A percentile compares a stretch with the other conserved stretches of the same genome.
phyloP scores from a whole-genome alignment of 1,139 yeast species.

The Pneumocystis jirovecii region DNA sequence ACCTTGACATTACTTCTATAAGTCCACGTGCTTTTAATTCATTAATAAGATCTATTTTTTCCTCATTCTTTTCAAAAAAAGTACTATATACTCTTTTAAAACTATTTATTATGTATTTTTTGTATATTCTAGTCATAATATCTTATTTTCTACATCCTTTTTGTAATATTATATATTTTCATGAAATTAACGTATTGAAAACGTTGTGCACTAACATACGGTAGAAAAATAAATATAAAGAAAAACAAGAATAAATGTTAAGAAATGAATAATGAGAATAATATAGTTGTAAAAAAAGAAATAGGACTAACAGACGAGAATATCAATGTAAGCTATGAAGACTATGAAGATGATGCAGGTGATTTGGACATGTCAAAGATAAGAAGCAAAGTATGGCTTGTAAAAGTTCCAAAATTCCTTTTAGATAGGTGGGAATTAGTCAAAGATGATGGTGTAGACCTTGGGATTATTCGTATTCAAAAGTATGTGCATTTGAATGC shows the following conservation, averaged over 20 bases:
- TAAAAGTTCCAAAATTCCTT: conserved; percentile 72
- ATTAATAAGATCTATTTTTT: background rate
- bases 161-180: background rate
- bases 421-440: conserved; percentile 68
- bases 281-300: background rate
- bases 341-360: conserved; percentile 23
- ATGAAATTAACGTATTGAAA: background rate
- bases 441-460: conserved; percentile 46
- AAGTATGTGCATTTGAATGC: background rate
- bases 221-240: background rate
- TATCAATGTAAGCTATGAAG: conserved; percentile 13
- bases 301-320: conserved; percentile 8
- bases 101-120: background rate
- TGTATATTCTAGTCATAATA: background rate
- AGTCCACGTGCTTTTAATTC: background rate
- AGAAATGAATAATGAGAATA: background rate
- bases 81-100: background rate
- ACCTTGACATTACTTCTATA: background rate
- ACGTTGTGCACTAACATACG: background rate
- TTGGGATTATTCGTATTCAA: conserved; percentile 63
- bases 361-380: conserved; percentile 26
- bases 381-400: conserved; percentile 65
- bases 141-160: background rate
- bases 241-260: background rate
- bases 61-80: background rate